phyloP scores from a whole-genome alignment of 2,329 filamentous ascomycete species.

The Lachnellula subtilissima region DNA sequence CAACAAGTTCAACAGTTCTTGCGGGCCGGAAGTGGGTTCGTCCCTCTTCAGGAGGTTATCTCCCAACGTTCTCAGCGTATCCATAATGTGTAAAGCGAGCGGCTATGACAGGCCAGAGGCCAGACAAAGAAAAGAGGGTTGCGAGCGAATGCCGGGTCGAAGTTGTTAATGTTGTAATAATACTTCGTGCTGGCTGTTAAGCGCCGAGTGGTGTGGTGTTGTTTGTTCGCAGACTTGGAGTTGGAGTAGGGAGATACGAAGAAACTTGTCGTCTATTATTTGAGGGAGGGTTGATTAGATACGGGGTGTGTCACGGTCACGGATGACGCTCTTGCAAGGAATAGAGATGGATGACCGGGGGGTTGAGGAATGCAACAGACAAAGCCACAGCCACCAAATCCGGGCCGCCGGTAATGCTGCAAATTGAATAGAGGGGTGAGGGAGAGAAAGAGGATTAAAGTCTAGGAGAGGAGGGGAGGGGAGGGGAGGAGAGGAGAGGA shows the following conservation, averaged over 20 bases:
- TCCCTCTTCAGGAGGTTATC: conserved; percentile 15
- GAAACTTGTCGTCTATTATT: background rate
- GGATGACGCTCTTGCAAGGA: conserved; percentile 6
- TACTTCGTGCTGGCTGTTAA: background rate
- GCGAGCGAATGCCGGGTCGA: background rate
- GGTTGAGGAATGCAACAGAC: conserved; percentile 11
- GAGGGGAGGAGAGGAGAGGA: background rate
- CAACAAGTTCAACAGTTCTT: conserved; percentile 28
- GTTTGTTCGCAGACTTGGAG: background rate
- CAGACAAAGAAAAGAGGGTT: conserved; percentile 10
- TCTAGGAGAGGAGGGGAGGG: background rate
- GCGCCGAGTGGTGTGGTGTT: background rate
- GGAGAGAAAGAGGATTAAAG: background rate
- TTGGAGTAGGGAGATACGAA: background rate
- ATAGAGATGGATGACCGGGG: background rate
- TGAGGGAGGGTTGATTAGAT: conserved; percentile 8
- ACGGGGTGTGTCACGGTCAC: background rate
- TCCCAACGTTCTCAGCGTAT: conserved; percentile 10
- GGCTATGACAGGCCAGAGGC: conserved; percentile 30
- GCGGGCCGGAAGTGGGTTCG: conserved; percentile 13
- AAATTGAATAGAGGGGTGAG: background rate
- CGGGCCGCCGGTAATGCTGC: background rate
- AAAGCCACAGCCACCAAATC: background rate
- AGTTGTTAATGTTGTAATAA: background rate
- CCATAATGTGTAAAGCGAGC: conserved; percentile 25